Conservation (phyloP, 2,329 filamentous ascomycete genomes). For the Pestalotiopsis sp. region DNA sequence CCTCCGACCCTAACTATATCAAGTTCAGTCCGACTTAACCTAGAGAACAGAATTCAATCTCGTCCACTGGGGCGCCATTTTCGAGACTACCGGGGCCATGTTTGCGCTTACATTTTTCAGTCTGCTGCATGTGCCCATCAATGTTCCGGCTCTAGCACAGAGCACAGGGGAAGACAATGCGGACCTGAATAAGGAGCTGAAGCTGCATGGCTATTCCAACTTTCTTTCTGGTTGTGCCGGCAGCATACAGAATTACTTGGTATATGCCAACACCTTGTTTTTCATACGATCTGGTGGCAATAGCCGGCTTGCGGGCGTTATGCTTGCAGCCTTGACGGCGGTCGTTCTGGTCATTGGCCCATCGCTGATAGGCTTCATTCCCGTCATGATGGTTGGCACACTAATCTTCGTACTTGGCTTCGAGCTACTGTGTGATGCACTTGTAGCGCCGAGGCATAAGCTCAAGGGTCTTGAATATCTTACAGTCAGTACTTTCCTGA, state of each 20-base stretch:
- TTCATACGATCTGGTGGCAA: slow-evolving; percentile 94
- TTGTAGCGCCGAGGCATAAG: slow-evolving; percentile 88
- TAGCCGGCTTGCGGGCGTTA: slow-evolving; percentile 80
- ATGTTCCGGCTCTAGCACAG: slow-evolving; percentile 90
- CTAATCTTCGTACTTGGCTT: slow-evolving; percentile 95
- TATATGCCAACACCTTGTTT: slow-evolving; percentile 96
- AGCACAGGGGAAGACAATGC: slow-evolving; percentile 91
- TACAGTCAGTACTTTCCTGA: slow-evolving; percentile 59
- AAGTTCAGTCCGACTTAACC: slow-evolving; percentile 22
- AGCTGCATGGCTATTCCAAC: slow-evolving; percentile 92
- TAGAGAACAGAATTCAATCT: slow-evolving; percentile 68
- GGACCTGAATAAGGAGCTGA: slow-evolving; percentile 86
- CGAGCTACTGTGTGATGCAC: slow-evolving; percentile 84
- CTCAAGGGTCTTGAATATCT: slow-evolving; percentile 85
- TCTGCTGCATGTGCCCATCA: slow-evolving; percentile 95
- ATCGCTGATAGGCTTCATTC: slow-evolving; percentile 88
- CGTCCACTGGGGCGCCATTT: slow-evolving; percentile 81
- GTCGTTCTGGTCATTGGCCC: slow-evolving; percentile 86
- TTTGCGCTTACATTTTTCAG: slow-evolving; percentile 97
- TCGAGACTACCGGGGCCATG: slow-evolving; percentile 90
- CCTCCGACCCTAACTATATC: background rate
- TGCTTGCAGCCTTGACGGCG: slow-evolving; percentile 80
- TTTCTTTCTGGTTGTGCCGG: slow-evolving; percentile 83
- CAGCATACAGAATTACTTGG: slow-evolving; percentile 95
- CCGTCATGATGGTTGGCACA: slow-evolving; percentile 94